phyloP scores from a whole-genome alignment of 2,329 filamentous ascomycete genomes.

The Nannizziopsis arthrosporioides region DNA sequence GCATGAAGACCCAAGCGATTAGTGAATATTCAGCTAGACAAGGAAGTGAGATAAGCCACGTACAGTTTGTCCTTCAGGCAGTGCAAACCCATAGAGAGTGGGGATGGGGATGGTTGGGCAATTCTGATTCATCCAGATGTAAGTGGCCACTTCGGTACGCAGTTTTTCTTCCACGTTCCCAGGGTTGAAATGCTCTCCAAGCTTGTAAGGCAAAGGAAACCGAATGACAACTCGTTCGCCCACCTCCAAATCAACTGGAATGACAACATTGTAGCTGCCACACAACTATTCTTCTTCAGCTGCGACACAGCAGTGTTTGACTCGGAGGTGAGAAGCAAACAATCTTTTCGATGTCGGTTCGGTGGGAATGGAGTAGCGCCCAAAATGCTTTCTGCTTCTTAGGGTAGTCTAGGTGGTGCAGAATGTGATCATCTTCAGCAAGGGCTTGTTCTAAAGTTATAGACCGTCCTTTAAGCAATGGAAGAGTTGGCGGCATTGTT shows the following conservation, averaged over 20 bases:
- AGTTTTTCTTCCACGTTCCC: slow-evolving; percentile 11
- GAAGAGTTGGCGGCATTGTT: not conserved
- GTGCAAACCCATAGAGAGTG: slow-evolving; percentile 12
- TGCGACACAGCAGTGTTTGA: not conserved
- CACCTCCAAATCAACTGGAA: not conserved
- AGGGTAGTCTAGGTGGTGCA: slow-evolving; percentile 17
- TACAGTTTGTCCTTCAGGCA: slow-evolving; percentile 19
- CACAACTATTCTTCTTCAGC: not conserved
- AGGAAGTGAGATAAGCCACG: not conserved
- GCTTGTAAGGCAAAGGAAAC: slow-evolving; percentile 8
- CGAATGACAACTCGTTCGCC: slow-evolving; percentile 5
- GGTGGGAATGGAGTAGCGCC: not conserved
- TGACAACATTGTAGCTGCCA: slow-evolving; percentile 8
- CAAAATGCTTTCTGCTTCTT: slow-evolving; percentile 13
- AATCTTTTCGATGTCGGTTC: slow-evolving; percentile 2
- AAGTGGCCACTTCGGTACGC: slow-evolving; percentile 13
- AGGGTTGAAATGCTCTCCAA: slow-evolving; percentile 1
- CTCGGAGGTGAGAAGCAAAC: slow-evolving; percentile 8
- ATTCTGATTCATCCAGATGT: slow-evolving; percentile 11
- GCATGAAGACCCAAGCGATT: not conserved
- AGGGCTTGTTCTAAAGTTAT: slow-evolving; percentile 11
- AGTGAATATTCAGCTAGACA: too few relatives aligned
- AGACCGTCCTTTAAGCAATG: not conserved
- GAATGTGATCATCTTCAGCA: slow-evolving; percentile 17
- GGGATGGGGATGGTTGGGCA: slow-evolving; percentile 13